Conservation (phyloP, 352 stramenopile genomes). For the Detonula confervacea region DNA sequence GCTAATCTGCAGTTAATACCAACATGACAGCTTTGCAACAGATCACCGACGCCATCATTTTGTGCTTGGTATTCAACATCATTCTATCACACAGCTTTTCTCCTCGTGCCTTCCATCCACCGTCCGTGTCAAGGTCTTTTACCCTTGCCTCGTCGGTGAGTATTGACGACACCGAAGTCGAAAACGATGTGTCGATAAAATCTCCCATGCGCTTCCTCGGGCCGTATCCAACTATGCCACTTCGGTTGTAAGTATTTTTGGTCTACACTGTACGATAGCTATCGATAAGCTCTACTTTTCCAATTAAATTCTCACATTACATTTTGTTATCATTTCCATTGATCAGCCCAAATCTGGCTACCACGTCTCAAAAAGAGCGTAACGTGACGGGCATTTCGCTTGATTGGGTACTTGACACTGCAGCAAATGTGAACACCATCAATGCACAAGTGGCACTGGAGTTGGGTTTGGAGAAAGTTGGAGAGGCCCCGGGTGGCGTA, state of each 20-base stretch:
- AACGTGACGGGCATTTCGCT: constrained; percentile 70
- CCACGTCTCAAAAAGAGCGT: constrained; percentile 54
- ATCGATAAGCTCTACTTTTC: too few species aligned
- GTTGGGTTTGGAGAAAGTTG: constrained; percentile 63
- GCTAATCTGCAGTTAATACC: too few species aligned
- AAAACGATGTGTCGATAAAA: constrained; percentile 26
- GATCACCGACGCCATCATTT: too few species aligned
- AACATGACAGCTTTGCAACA: too few species aligned
- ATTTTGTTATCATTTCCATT: not conserved
- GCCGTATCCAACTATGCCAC: constrained; percentile 58
- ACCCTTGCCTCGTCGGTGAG: not conserved
- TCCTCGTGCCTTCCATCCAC: not conserved
- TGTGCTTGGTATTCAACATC: not conserved
- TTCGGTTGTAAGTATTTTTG: constrained; percentile 54
- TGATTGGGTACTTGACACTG: constrained; percentile 81
- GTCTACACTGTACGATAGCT: too few species aligned
- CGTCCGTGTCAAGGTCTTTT: not conserved
- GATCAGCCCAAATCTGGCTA: constrained; percentile 62
- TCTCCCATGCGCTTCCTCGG: constrained; percentile 68
- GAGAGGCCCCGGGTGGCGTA: constrained; percentile 60
- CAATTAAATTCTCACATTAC: too few species aligned
- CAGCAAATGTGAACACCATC: constrained; percentile 78
- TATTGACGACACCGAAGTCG: not conserved
- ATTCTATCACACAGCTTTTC: not conserved
- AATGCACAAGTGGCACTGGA: constrained; percentile 68